Evolutionary conservation across 148 eudicot genomes (phyloP), one percentile per base, ranked within the genome.

Genomic region (Gaultheria prostrata): DNA sequence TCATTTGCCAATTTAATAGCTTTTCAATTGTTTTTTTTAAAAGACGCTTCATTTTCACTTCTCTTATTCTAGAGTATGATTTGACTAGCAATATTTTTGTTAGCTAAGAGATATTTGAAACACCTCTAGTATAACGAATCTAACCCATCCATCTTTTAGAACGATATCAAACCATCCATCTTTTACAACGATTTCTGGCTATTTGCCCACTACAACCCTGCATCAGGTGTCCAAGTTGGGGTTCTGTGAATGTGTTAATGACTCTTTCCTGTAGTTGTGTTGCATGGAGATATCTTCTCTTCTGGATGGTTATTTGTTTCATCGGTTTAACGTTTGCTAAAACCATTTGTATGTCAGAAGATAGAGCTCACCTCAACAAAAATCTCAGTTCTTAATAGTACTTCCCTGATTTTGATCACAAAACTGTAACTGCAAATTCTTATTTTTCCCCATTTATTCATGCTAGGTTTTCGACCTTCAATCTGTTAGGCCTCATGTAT

Each of bases 391-490:
- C 53, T 26, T 49, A 26, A 28, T 77, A 49, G 33, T 26, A 14
- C 33, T n/a, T 77, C 11, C 28, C 12, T 46, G 50, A 75, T 82
- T 56, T 83, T 76, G 26, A 26, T 65, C 20, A n/a, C 24, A 30
- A 59, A 32, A 11, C 35, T 10, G 24, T 15, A 9, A 80, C 39
- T 15, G 32, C 18, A 69, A 54, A 54, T 80, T 76, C 72, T 39
- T 49, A 20, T 9, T 65, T 39, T 57, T n/a, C n/a, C 50, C 39
- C 79, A 32, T 11, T 81, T 20, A 77, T 80, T 76, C 35, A 77
- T 82, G 80, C 79, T 94, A 95, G 99, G 98, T 97, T 61, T 92
- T 92, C 78, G 97, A 95, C 57, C 94, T 95, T 83, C 89, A 88
- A 26, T 83, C 24, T 79, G 95, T 95, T 84, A 94, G 90, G 91